These are phyloP conservation scores for Glycine tomentella DNA, from an alignment of 306 rosid genomes.

Conservation along the genomic window DNA sequence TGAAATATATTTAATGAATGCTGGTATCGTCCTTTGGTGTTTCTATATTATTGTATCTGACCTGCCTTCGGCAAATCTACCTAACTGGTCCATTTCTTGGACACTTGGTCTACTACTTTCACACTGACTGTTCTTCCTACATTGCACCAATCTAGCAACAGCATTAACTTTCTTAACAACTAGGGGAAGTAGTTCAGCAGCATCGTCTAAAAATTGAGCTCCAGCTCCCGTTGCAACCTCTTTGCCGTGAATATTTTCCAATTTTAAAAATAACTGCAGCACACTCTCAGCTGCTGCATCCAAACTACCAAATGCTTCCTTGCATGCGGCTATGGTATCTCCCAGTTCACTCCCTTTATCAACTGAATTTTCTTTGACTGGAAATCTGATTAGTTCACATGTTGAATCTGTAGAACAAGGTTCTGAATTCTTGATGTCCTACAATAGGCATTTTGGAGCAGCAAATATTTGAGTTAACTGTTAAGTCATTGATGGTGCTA, in stretches of 20 bases:
- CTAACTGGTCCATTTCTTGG: conserved; percentile 29
- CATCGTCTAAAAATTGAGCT: conserved; percentile 58
- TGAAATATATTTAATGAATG: conserved; percentile 25
- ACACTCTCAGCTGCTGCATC: conserved; percentile 58
- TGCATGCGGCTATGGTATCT: conserved; percentile 42
- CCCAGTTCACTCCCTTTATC: conserved; percentile 42
- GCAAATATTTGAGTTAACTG: conserved; percentile 31
- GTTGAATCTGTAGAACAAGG: conserved; percentile 38
- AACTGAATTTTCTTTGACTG: conserved; percentile 45
- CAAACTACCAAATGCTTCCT: too few relatives aligned
- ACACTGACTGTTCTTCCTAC: conserved; percentile 48
- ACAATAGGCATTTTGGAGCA: conserved; percentile 36
- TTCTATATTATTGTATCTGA: conserved; percentile 42
- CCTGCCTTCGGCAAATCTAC: not conserved
- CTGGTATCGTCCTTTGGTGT: conserved; percentile 28
- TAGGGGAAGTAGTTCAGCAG: conserved; percentile 60
- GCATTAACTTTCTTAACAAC: conserved; percentile 63
- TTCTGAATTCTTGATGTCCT: conserved; percentile 53
- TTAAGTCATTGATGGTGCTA: not conserved
- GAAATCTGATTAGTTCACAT: conserved; percentile 41
- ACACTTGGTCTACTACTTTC: conserved; percentile 34
- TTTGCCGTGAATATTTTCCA: conserved; percentile 47
- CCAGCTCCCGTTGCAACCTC: conserved; percentile 43
- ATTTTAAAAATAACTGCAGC: conserved; percentile 46
- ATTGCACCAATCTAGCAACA: conserved; percentile 54